Conservation (phyloP, 2,329 filamentous ascomycete genomes). For the Colletotrichum sp. region DNA sequence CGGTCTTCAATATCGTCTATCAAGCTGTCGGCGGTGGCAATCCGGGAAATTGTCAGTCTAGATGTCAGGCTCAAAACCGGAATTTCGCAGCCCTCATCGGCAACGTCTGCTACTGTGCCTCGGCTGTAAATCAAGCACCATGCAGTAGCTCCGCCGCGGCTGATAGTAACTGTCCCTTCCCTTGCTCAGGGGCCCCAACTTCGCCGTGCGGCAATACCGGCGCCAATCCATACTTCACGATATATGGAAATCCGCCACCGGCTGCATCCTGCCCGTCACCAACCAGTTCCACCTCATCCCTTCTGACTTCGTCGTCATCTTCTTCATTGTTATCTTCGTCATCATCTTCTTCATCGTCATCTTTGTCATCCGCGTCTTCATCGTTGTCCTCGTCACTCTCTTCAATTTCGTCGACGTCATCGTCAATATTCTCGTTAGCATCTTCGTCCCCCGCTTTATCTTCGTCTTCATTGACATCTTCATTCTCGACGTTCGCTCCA, state of each 20-base stretch:
- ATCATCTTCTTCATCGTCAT: not conserved
- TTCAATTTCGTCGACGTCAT: not conserved
- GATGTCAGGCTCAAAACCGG: not conserved
- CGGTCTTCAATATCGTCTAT: not conserved
- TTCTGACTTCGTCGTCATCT: not conserved
- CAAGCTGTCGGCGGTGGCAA: not conserved
- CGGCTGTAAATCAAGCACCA: not conserved
- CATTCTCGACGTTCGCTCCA: not conserved
- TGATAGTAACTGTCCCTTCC: not conserved
- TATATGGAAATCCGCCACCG: not conserved
- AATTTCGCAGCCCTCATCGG: not conserved
- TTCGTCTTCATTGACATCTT: not conserved
- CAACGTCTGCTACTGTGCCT: not conserved
- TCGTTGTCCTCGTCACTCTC: not conserved
- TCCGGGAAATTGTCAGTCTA: not conserved
- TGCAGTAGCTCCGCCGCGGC: not conserved
- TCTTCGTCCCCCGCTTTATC: too few relatives aligned
- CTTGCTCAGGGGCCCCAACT: not conserved
- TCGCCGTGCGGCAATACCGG: not conserved
- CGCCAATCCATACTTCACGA: not conserved
- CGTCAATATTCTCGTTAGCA: too few relatives aligned
- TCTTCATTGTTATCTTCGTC: not conserved
- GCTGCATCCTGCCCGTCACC: not conserved
- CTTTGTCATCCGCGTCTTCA: not conserved
- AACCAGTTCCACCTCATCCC: not conserved